Evolutionary conservation across 257 asterid species (phyloP).

Genomic region (Solanum paucissectum): DNA sequence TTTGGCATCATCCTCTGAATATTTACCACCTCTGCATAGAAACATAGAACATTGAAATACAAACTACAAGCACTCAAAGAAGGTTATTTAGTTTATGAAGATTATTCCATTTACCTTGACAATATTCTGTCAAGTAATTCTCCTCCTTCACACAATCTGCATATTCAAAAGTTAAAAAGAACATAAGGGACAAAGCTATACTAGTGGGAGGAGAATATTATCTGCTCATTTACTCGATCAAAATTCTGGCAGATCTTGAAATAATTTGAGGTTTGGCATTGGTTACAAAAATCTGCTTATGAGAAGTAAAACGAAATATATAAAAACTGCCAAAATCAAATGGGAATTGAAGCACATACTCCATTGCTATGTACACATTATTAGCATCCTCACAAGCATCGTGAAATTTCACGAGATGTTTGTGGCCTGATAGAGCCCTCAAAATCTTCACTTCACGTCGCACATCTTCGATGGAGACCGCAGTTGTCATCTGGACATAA

Average conservation of each 20-base stretch:
- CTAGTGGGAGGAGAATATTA: background rate
- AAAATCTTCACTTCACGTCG: slow-evolving; percentile 93
- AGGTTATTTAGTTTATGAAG: background rate
- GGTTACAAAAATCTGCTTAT: background rate
- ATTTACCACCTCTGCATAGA: slow-evolving; percentile 84
- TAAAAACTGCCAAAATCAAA: background rate
- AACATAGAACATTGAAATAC: slow-evolving; percentile 12
- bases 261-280: background rate
- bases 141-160: slow-evolving; percentile 98
- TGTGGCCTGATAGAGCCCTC: slow-evolving; percentile 89
- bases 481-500: slow-evolving; percentile 82
- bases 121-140: slow-evolving; percentile 83
- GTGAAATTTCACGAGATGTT: slow-evolving; percentile 71
- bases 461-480: slow-evolving; percentile 90
- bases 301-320: background rate
- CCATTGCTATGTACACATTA: slow-evolving; percentile 87
- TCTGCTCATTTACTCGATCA: background rate
- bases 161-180: slow-evolving; percentile 16
- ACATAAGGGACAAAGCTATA: background rate
- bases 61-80: slow-evolving; percentile 7
- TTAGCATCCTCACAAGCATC: slow-evolving; percentile 95
- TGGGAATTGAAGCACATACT: slow-evolving; percentile 50
- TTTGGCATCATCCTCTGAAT: slow-evolving; percentile 90
- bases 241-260: background rate
- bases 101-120: slow-evolving; percentile 47